Evolutionary conservation across 768 basidiomycete genomes (phyloP), one percentile per base, ranked within the genome.

Genomic region (Austroboletus eburneus): DNA sequence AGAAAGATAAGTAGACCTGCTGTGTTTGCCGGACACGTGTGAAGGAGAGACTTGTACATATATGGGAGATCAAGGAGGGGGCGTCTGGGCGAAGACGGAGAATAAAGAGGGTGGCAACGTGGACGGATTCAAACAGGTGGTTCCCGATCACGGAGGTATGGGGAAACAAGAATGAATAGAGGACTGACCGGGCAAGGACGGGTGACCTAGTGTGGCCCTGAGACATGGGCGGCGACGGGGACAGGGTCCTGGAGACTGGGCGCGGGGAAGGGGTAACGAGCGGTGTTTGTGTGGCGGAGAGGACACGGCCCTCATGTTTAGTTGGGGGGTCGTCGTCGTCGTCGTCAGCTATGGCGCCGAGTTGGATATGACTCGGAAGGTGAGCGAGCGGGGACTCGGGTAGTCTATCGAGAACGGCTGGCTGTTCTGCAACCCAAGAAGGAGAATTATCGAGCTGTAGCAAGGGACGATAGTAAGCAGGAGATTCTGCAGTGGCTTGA

Each of bases 401-500:
- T 10, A 41, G 50, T 42, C 40, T 49, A 39, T 57, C 43, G 14
- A 43, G 43, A 16, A 49, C 13, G 20, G 10, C 22, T n/a, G 49
- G 37, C 9, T 42, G 50, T 42, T 59, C 57, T 20, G 40, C 41
- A 30, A 46, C 29, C 54, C 55, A 56, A 39, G 60, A 49, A 3
- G 61, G 44, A 17, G 64, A 61, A 52, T 65, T 55, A 63, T 66
- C 58, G 12, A 64, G 57, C n/a, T 58, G 63, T 63, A 65, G 44
- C 46, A 65, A 51, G 46, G 61, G 65, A 14, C 64, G 57, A 39
- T 54, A 62, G 42, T 59, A 50, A 42, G 49, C 22, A 52, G 47
- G 43, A 14, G 50, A 22, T 23, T 67, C 54, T 25, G 45, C 51
- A 41, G 54, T 34, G 35, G 54, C 35, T 50, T 58, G 63, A 45